Percentiles rank a stretch among this genome's conserved stretches.
phyloP scores from a whole-genome alignment of 306 rosid species.

The Acacia confusa region DNA sequence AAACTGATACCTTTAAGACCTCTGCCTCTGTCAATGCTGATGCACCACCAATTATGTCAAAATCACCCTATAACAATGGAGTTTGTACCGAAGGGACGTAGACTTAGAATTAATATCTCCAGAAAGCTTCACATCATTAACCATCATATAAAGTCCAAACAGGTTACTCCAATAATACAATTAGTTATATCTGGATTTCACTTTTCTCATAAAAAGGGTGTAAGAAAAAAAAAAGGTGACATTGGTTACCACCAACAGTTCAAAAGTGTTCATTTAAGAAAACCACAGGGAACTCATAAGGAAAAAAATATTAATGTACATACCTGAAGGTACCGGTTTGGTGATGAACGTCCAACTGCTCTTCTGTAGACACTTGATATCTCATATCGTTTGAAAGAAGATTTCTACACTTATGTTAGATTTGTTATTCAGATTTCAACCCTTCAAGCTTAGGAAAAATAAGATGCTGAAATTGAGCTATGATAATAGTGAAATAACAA shows the following conservation, averaged over 20 bases:
- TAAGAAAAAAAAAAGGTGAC: background rate
- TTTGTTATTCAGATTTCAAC: slow-evolving; percentile 26
- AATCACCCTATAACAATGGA: slow-evolving; percentile 76
- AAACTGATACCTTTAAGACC: slow-evolving; percentile 71
- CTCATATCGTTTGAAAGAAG: slow-evolving; percentile 87
- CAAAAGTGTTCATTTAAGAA: slow-evolving; percentile 2
- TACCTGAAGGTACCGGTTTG: slow-evolving; percentile 95
- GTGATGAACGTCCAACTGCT: slow-evolving; percentile 93
- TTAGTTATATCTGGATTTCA: slow-evolving; percentile 11
- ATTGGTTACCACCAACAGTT: slow-evolving; percentile 6
- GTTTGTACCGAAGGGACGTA: slow-evolving; percentile 11
- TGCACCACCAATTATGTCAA: slow-evolving; percentile 90
- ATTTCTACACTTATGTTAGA: slow-evolving; percentile 59
- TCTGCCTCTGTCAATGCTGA: slow-evolving; percentile 88
- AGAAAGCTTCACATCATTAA: slow-evolving; percentile 31
- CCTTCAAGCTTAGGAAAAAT: slow-evolving; percentile 4
- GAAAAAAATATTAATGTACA: slow-evolving; percentile 17
- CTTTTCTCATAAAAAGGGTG: slow-evolving; percentile 1
- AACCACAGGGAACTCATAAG: slow-evolving; percentile 2
- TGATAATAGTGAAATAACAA: slow-evolving; percentile 32
- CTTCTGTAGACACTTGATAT: slow-evolving; percentile 78
- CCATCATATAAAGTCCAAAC: slow-evolving; percentile 18
- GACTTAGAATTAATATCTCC: slow-evolving; percentile 6
- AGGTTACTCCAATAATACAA: slow-evolving; percentile 23
- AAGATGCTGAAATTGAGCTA: slow-evolving; percentile 23